Conservation (phyloP, 2,329 filamentous ascomycete genomes). For the Lachnellula occidentalis region DNA sequence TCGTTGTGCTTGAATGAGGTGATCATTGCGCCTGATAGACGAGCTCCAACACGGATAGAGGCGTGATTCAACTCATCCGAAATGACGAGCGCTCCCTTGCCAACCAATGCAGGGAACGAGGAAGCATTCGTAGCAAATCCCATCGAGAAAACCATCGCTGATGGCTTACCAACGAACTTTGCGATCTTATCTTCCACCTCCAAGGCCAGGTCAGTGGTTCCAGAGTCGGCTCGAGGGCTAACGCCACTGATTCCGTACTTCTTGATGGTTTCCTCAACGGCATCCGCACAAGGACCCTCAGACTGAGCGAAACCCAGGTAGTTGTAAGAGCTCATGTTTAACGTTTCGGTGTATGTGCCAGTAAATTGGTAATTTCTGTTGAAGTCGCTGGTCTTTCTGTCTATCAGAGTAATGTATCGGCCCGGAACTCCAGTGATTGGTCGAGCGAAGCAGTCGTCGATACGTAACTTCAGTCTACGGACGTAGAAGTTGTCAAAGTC, state of each 20-base stretch:
- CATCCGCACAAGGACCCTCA: constrained; percentile 91
- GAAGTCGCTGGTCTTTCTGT: constrained; percentile 85
- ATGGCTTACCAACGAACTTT: constrained; percentile 86
- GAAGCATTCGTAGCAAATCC: constrained; percentile 95
- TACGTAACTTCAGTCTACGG: constrained; percentile 82
- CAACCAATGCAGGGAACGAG: constrained; percentile 85
- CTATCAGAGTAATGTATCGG: constrained; percentile 85
- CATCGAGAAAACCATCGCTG: constrained; percentile 98
- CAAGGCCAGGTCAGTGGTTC: constrained; percentile 78
- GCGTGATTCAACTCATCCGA: constrained; percentile 98
- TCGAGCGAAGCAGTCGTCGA: constrained; percentile 94
- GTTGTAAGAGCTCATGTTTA: constrained; percentile 99
- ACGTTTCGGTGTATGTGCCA: constrained; percentile 85
- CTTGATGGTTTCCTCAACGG: constrained; percentile 77
- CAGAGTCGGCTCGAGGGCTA: constrained; percentile 76
- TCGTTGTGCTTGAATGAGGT: constrained; percentile 98
- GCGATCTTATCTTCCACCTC: constrained; percentile 91
- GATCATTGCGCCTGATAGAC: constrained; percentile 91
- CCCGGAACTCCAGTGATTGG: constrained; percentile 91
- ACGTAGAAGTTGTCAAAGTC: constrained; percentile 99
- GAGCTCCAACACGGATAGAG: constrained; percentile 91
- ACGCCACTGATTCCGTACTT: constrained; percentile 80
- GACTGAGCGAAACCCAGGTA: constrained; percentile 98
- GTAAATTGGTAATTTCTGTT: constrained; percentile 87
- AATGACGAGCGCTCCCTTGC: constrained; percentile 89